Evolutionary conservation across 2,329 filamentous ascomycete species (phyloP).

Genomic region (Sporothrix brunneoviolacea): DNA sequence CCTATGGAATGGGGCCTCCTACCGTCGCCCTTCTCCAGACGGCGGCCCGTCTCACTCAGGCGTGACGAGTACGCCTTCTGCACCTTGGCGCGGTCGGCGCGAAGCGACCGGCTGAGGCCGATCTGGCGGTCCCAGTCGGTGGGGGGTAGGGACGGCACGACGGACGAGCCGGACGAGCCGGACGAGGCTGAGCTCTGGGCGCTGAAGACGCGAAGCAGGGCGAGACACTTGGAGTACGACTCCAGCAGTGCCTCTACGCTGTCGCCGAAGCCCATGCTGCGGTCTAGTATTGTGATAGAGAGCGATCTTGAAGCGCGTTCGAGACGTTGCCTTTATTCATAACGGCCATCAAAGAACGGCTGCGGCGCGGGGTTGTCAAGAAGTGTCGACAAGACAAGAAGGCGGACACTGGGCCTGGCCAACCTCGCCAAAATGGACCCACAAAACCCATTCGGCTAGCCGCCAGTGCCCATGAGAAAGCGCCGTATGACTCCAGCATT

Average conservation of each 20-base stretch:
- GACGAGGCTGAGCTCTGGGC: too few relatives aligned
- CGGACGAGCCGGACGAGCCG: background rate
- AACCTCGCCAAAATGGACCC: background rate
- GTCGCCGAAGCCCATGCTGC: constrained; percentile 34
- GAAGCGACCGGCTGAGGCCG: constrained; percentile 27
- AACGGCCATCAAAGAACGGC: too few relatives aligned
- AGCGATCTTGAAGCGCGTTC: too few relatives aligned
- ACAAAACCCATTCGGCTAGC: background rate
- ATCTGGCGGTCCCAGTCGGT: background rate
- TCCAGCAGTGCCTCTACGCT: constrained; percentile 39
- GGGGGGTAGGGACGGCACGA: background rate
- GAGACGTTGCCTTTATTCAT: too few relatives aligned
- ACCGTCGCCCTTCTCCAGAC: constrained; percentile 44
- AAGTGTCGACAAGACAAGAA: too few relatives aligned
- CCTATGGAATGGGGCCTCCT: constrained; percentile 21
- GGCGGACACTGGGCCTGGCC: too few relatives aligned
- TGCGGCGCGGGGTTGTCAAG: too few relatives aligned
- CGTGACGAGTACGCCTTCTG: constrained; percentile 36
- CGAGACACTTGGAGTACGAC: constrained; percentile 41
- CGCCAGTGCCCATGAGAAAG: background rate
- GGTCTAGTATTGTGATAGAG: too few relatives aligned
- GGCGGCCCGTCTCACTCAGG: constrained; percentile 34
- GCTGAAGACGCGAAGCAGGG: constrained; percentile 26
- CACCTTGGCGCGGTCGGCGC: constrained; percentile 35
- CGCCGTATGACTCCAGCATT: too few relatives aligned